Conservation (phyloP, 495 filamentous ascomycete genomes). For the Podospora pseudocomata region DNA sequence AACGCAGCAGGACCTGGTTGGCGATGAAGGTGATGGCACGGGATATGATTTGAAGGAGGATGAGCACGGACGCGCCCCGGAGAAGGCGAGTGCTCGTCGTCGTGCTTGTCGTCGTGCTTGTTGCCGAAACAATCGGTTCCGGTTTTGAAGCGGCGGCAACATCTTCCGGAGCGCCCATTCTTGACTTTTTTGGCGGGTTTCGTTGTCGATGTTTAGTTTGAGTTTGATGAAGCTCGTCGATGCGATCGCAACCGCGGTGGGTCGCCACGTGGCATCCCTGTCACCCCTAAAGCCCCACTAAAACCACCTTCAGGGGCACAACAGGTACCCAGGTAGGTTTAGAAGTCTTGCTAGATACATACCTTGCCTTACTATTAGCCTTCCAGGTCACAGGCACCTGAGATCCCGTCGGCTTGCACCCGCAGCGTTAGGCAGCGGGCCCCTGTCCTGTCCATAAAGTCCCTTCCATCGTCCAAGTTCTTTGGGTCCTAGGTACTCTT, state of each 20-base stretch:
- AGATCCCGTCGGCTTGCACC: background rate
- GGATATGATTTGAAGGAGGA: constrained; percentile 78
- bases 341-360: too few species aligned
- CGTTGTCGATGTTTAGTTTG: background rate
- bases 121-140: background rate
- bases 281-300: background rate
- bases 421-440: too few species aligned
- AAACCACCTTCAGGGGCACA: background rate
- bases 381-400: background rate
- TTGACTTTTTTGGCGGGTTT: background rate
- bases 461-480: too few species aligned
- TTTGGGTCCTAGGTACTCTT: too few species aligned
- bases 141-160: background rate
- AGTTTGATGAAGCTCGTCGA: background rate
- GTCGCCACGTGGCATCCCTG: background rate
- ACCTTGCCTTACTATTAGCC: too few species aligned
- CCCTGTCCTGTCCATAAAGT: too few species aligned
- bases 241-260: background rate
- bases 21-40: constrained; percentile 82
- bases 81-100: constrained; percentile 28
- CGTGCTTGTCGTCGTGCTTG: too few species aligned
- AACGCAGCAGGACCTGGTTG: constrained; percentile 85
- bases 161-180: background rate
- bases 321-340: too few species aligned
- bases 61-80: constrained; percentile 74